Percentiles rank a stretch among this genome's conserved stretches.
These are phyloP conservation scores for Rhodosporidiobolus sp. DNA, from an alignment of 768 basidiomycete species.

Conservation along the genomic window DNA sequence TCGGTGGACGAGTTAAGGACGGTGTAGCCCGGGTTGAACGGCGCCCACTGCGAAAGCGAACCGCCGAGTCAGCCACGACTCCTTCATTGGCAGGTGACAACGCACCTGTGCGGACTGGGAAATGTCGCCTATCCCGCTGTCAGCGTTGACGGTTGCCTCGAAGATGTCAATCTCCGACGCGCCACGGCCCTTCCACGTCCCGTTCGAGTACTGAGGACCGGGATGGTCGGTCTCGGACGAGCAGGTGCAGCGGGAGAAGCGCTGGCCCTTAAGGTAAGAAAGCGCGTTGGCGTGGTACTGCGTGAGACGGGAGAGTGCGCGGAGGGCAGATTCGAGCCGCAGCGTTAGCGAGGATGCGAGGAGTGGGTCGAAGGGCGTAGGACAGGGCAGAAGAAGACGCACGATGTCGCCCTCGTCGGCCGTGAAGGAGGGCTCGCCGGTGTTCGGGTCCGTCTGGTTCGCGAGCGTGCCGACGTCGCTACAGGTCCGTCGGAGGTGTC, in stretches of 20 bases:
- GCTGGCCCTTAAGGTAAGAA: conserved; percentile 83
- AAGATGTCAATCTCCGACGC: conserved; percentile 42
- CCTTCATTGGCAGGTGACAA: too few relatives aligned
- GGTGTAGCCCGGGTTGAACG: conserved; percentile 26
- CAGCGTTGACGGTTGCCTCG: conserved; percentile 30
- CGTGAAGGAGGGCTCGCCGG: conserved; percentile 13
- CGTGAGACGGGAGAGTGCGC: too few relatives aligned
- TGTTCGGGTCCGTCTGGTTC: conserved; percentile 16
- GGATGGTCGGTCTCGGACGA: conserved; percentile 58
- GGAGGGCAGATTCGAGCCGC: too few relatives aligned
- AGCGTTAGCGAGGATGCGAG: too few relatives aligned
- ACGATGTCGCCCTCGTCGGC: conserved; percentile 10
- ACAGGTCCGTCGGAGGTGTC: conserved; percentile 30
- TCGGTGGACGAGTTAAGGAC: conserved; percentile 19
- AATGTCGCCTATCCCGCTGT: conserved; percentile 57
- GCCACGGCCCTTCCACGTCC: conserved; percentile 39
- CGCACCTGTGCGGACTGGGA: conserved; percentile 72
- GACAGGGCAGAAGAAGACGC: neutral
- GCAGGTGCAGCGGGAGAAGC: conserved; percentile 84
- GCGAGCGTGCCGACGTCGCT: conserved; percentile 87
- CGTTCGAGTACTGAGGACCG: conserved; percentile 35
- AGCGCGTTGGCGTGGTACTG: conserved; percentile 45
- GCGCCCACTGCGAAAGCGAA: conserved; percentile 2
- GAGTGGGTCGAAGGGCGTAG: too few relatives aligned
- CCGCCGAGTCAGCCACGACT: conserved; percentile 47